Conservation (phyloP, 768 basidiomycete species). For the Rhizopogon rudus region DNA sequence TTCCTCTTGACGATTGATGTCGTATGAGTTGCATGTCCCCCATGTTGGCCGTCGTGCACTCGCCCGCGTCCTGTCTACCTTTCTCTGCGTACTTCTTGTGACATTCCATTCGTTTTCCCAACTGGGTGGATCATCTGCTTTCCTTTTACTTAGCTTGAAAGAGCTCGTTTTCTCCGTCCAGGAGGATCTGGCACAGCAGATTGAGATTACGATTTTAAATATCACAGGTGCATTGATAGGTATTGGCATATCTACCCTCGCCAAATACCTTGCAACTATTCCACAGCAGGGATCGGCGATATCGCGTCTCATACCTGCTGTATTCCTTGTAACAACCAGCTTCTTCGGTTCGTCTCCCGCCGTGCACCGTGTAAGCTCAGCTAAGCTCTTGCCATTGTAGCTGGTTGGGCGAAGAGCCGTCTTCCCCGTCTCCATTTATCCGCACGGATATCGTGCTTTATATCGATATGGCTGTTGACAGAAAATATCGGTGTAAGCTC, state of each 20-base stretch:
- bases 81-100: slow-evolving; percentile 35
- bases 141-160: slow-evolving; percentile 35
- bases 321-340: slow-evolving; percentile 34
- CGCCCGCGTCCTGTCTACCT: slow-evolving; percentile 39
- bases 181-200: slow-evolving; percentile 42
- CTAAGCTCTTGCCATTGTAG: slow-evolving; percentile 11
- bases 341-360: slow-evolving; percentile 28
- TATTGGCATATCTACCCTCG: slow-evolving; percentile 34
- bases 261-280: slow-evolving; percentile 28
- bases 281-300: slow-evolving; percentile 16
- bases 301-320: slow-evolving; percentile 33
- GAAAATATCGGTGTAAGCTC: slow-evolving; percentile 25
- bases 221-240: slow-evolving; percentile 36
- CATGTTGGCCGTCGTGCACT: slow-evolving; percentile 22
- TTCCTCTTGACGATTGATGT: not conserved
- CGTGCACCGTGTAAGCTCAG: not conserved
- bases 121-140: slow-evolving; percentile 34
- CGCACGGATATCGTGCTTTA: slow-evolving; percentile 41
- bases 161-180: slow-evolving; percentile 45
- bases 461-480: slow-evolving; percentile 44
- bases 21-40: not conserved
- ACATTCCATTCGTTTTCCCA: slow-evolving; percentile 35
- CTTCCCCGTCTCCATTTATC: slow-evolving; percentile 39
- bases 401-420: slow-evolving; percentile 38
- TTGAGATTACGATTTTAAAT: slow-evolving; percentile 40